Conservation (phyloP, 805 yeast genomes). For the Starmera dryadoides region DNA sequence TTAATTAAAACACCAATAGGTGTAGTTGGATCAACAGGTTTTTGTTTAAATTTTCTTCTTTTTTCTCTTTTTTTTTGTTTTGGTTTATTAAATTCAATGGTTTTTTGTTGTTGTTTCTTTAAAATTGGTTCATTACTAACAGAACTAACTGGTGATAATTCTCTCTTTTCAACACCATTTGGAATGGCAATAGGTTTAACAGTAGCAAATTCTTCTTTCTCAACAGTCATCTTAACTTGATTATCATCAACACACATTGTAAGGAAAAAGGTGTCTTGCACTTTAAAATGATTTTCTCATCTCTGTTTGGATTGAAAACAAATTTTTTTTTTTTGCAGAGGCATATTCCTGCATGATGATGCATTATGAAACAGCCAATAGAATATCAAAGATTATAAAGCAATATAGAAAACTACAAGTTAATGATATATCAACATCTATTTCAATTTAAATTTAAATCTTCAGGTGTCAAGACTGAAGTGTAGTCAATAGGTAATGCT, state of each 20-base stretch:
- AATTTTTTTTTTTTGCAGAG: too few species aligned
- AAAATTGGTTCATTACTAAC: neutral
- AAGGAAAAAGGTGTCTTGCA: too few species aligned
- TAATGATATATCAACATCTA: too few species aligned
- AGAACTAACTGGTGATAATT: slow-evolving; percentile 5
- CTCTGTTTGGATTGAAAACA: neutral
- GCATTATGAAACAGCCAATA: neutral
- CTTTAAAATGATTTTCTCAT: too few species aligned
- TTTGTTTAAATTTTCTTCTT: slow-evolving; percentile 50
- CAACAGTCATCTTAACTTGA: neutral
- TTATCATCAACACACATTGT: too few species aligned
- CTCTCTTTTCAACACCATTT: slow-evolving; percentile 3
- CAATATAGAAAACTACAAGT: too few species aligned
- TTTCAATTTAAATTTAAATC: too few species aligned
- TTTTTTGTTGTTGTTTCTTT: neutral
- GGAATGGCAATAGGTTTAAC: neutral
- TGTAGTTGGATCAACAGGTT: slow-evolving; percentile 66
- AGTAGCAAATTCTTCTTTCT: neutral
- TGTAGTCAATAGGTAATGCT: slow-evolving; percentile 35
- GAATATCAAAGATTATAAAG: neutral
- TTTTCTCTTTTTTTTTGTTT: slow-evolving; percentile 20
- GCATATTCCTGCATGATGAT: neutral
- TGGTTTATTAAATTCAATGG: slow-evolving; percentile 1
- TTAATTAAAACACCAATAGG: slow-evolving; percentile 77
- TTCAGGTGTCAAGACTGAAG: too few species aligned